These are phyloP conservation scores for Calycina herbarum DNA, from an alignment of 2,329 filamentous ascomycete species.

Conservation along the genomic window DNA sequence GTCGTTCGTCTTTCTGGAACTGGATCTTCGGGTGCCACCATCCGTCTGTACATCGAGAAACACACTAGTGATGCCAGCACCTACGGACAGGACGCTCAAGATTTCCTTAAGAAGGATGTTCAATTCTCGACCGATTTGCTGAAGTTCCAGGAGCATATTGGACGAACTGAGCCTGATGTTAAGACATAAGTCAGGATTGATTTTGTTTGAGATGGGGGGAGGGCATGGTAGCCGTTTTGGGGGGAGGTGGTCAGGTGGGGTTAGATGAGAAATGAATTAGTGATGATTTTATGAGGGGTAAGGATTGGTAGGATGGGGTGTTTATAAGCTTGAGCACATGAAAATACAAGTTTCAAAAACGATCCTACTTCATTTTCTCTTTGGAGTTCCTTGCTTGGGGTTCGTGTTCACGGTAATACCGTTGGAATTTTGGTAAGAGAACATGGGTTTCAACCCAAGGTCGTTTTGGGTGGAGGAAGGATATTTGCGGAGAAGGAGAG, in stretches of 20 bases:
- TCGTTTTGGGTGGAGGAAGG: no score
- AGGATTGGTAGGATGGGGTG: background rate
- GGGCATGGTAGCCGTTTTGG: background rate
- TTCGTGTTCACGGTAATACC: no score
- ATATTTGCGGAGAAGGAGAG: no score
- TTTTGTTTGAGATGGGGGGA: background rate
- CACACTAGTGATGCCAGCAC: constrained; percentile 79
- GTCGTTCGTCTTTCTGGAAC: constrained; percentile 95
- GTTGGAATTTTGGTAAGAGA: no score
- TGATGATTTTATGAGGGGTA: background rate
- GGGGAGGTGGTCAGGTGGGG: background rate
- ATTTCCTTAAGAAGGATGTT: constrained; percentile 90
- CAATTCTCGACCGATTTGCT: constrained; percentile 80
- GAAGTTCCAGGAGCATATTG: constrained; percentile 91
- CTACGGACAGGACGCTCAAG: constrained; percentile 82
- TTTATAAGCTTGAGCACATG: background rate
- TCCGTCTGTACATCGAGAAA: constrained; percentile 96
- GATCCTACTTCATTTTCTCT: no score
- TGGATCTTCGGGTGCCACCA: constrained; percentile 91
- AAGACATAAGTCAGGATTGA: constrained; percentile 67
- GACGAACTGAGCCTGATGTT: constrained; percentile 90
- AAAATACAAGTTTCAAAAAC: background rate
- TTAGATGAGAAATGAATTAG: no score
- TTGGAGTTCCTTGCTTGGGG: no score
- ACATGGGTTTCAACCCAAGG: no score